Percentiles rank a stretch among this genome's conserved stretches.
phyloP scores from a whole-genome alignment of 202 grass and related monocot species.

The Eragrostis tef region DNA sequence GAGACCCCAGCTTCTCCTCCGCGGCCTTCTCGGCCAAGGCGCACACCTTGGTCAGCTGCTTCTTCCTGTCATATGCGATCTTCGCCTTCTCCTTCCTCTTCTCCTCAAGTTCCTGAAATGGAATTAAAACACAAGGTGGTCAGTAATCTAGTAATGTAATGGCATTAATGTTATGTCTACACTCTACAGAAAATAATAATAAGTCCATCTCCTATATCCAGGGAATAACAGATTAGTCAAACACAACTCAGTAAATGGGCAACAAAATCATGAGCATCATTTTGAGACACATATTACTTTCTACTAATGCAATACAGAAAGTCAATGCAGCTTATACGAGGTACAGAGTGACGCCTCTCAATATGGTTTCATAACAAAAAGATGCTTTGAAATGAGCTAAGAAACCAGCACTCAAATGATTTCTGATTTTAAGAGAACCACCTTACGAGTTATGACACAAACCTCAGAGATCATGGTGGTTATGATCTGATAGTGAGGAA shows the following conservation, averaged over 20 bases:
- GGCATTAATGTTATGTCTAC: background rate
- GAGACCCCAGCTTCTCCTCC: conserved; percentile 74
- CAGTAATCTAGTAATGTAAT: background rate
- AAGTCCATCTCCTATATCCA: background rate
- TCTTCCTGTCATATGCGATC: conserved; percentile 67
- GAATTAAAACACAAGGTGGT: background rate
- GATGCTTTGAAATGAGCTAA: background rate
- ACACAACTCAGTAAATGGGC: too few relatives aligned
- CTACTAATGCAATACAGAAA: too few relatives aligned
- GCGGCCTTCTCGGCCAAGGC: conserved; percentile 61
- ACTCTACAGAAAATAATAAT: background rate
- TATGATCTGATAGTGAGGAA: conserved; percentile 41
- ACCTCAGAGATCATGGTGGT: conserved; percentile 59
- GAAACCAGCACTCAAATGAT: background rate
- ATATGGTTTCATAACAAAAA: too few relatives aligned
- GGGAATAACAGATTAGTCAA: too few relatives aligned
- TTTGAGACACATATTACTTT: too few relatives aligned
- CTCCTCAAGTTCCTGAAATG: conserved; percentile 62
- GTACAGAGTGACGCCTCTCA: too few relatives aligned
- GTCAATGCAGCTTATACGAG: too few relatives aligned
- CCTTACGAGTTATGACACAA: background rate
- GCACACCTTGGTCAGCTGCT: conserved; percentile 70
- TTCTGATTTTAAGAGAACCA: too few relatives aligned
- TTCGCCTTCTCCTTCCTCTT: conserved; percentile 73
- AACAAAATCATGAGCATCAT: too few relatives aligned